These are phyloP conservation scores for Herpetomonas samuelpessoai DNA, from an alignment of 208 protist genomes.

Conservation along the genomic window DNA sequence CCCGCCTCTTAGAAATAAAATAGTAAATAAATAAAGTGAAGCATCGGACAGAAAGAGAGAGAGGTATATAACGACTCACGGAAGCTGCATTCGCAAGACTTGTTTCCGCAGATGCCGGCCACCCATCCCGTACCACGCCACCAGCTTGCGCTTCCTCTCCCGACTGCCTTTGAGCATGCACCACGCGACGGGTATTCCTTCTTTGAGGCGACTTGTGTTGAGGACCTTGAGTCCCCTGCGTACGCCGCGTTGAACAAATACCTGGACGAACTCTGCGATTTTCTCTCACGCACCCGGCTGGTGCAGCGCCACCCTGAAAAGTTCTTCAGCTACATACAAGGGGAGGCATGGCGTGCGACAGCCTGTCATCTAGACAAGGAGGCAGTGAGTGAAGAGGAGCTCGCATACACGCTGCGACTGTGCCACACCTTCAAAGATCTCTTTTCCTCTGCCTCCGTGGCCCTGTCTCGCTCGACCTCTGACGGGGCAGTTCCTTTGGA, in stretches of 20 bases:
- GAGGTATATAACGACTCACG: too few species aligned
- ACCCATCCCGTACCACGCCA: slow-evolving; percentile 9
- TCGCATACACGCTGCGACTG: slow-evolving; percentile 36
- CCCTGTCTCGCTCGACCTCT: slow-evolving; percentile 26
- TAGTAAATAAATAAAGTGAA: too few species aligned
- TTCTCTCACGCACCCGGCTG: slow-evolving; percentile 53
- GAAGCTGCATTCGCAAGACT: too few species aligned
- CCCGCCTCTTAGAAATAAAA: too few species aligned
- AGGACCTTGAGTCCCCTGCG: background rate
- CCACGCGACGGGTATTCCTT: slow-evolving; percentile 32
- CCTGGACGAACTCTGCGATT: slow-evolving; percentile 59
- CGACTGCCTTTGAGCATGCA: slow-evolving; percentile 27
- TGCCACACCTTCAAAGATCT: slow-evolving; percentile 41
- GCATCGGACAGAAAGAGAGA: too few species aligned
- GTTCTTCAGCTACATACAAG: slow-evolving; percentile 59
- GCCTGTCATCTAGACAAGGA: slow-evolving; percentile 40
- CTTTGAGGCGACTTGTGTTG: slow-evolving; percentile 3
- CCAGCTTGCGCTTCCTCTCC: slow-evolving; percentile 62
- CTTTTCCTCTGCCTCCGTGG: slow-evolving; percentile 36
- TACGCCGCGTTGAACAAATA: slow-evolving; percentile 41
- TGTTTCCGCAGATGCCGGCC: background rate
- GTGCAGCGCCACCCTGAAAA: slow-evolving; percentile 79
- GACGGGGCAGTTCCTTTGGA: too few species aligned
- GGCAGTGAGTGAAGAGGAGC: slow-evolving; percentile 39
- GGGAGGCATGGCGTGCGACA: slow-evolving; percentile 18